Conservation (phyloP, 257 asterid species). For the Thymus quinquecostatus region DNA sequence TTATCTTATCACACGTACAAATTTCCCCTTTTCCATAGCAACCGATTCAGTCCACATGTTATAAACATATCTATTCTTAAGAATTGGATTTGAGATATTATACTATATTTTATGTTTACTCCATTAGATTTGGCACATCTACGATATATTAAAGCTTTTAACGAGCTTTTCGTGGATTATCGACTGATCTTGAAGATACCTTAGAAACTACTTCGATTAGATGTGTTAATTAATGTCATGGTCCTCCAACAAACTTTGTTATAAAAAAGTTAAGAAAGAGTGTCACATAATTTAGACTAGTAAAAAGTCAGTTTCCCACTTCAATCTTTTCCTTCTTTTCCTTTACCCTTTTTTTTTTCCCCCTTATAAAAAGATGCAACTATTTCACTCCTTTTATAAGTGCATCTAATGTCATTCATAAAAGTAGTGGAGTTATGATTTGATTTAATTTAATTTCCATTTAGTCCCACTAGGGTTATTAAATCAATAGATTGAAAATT, state of each 20-base stretch:
- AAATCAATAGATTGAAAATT: slow-evolving; percentile 9
- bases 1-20: slow-evolving; percentile 19
- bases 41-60: slow-evolving; percentile 10
- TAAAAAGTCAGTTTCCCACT: slow-evolving; percentile 21
- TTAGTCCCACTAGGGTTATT: slow-evolving; percentile 10
- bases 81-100: neutral
- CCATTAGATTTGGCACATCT: too few relatives aligned
- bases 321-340: neutral
- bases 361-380: neutral
- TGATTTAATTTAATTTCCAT: too few relatives aligned
- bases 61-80: neutral
- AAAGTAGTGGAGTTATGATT: slow-evolving; percentile 29
- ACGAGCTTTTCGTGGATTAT: too few relatives aligned
- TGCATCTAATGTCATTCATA: slow-evolving; percentile 23
- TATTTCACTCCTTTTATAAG: slow-evolving; percentile 13
- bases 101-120: too few relatives aligned
- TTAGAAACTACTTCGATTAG: too few relatives aligned
- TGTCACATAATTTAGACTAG: slow-evolving; percentile 4
- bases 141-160: too few relatives aligned
- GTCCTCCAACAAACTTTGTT: slow-evolving; percentile 20
- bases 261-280: neutral
- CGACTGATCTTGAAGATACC: too few relatives aligned
- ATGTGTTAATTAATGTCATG: neutral
- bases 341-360: too few relatives aligned
- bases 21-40: slow-evolving; percentile 1